Conservation (phyloP, 352 stramenopile species). For the Pythium folliculosum region DNA sequence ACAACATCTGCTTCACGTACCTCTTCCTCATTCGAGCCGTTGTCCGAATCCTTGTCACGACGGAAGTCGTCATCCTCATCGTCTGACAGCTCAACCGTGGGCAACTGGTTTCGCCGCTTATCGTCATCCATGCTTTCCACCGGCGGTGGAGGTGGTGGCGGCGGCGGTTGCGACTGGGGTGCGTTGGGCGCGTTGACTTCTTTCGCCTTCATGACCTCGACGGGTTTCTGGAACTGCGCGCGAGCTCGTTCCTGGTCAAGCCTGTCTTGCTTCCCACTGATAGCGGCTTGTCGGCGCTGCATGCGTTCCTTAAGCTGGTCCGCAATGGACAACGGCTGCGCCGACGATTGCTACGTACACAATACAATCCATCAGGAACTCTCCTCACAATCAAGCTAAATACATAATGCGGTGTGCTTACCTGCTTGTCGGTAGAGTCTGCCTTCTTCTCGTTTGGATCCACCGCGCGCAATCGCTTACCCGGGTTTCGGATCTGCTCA, state of each 20-base stretch:
- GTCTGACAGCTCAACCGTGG: slow-evolving; percentile 82
- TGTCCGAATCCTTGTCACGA: slow-evolving; percentile 46
- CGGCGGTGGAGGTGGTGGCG: slow-evolving; percentile 30
- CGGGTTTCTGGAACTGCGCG: slow-evolving; percentile 66
- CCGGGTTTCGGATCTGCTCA: slow-evolving; percentile 34
- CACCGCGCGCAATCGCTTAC: slow-evolving; percentile 24
- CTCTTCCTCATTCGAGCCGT: slow-evolving; percentile 71
- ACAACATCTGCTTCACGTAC: slow-evolving; percentile 18
- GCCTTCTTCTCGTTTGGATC: slow-evolving; percentile 25
- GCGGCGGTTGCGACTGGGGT: slow-evolving; percentile 36
- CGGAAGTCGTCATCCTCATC: slow-evolving; percentile 58
- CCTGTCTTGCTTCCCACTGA: slow-evolving; percentile 84
- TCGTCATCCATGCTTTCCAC: slow-evolving; percentile 17
- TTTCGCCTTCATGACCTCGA: slow-evolving; percentile 77
- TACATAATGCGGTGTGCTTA: neutral
- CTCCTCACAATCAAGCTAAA: neutral
- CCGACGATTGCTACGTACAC: slow-evolving; percentile 20
- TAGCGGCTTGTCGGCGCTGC: slow-evolving; percentile 68
- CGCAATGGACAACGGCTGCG: slow-evolving; percentile 68
- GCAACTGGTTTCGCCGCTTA: slow-evolving; percentile 44
- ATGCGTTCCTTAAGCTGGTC: slow-evolving; percentile 86
- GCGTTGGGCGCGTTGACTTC: slow-evolving; percentile 57
- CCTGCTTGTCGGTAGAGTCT: slow-evolving; percentile 4
- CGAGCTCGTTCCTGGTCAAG: slow-evolving; percentile 80
- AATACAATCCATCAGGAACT: neutral